These are phyloP conservation scores for Colletotrichum navitas DNA, from an alignment of 2,329 filamentous ascomycete genomes.

Conservation along the genomic window DNA sequence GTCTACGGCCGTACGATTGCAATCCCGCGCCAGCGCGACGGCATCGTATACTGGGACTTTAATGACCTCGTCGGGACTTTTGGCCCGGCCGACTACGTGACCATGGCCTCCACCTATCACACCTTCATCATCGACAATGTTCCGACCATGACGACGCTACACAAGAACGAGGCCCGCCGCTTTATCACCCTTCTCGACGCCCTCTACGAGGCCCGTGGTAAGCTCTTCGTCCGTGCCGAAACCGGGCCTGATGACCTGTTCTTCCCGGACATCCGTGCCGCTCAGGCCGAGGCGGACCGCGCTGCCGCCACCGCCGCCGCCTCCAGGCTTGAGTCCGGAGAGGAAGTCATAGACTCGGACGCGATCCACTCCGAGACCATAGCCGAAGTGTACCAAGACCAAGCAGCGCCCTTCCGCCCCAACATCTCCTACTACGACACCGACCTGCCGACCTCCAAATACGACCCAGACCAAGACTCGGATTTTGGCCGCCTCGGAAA, in stretches of 20 bases:
- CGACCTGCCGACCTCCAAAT: constrained; percentile 59
- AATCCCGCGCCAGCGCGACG: constrained; percentile 69
- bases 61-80: constrained; percentile 75
- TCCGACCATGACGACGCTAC: constrained; percentile 73
- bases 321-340: not conserved
- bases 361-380: constrained; percentile 60
- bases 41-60: constrained; percentile 76
- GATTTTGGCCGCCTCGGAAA: constrained; percentile 60
- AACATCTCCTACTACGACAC: constrained; percentile 78
- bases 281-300: constrained; percentile 14
- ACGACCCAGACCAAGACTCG: constrained; percentile 69
- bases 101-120: constrained; percentile 82
- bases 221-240: constrained; percentile 76
- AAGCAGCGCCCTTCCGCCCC: constrained; percentile 80
- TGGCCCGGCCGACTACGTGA: constrained; percentile 86
- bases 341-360: constrained; percentile 49
- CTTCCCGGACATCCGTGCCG: constrained; percentile 71
- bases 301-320: constrained; percentile 12
- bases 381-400: constrained; percentile 82
- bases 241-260: constrained; percentile 80
- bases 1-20: constrained; percentile 74
- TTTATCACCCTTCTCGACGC: constrained; percentile 87
- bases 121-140: constrained; percentile 80
- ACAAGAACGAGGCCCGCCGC: constrained; percentile 84
- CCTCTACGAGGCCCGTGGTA: constrained; percentile 84